Conservation (phyloP, 2,329 filamentous ascomycete genomes). For the Beauveria brongniartii region DNA sequence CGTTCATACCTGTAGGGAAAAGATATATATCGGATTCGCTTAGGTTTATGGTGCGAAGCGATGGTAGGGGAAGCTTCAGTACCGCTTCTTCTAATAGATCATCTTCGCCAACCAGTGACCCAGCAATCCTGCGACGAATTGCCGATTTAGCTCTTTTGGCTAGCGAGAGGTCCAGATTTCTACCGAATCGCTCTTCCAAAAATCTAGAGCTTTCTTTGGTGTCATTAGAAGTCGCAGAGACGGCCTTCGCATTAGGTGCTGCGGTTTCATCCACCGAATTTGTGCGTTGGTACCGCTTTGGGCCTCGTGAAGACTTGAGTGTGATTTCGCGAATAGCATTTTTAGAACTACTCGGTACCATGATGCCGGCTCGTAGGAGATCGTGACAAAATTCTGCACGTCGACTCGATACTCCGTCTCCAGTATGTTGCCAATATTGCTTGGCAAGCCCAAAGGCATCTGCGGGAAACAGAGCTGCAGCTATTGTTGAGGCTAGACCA, state of each 20-base stretch:
- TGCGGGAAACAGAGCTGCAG: constrained; percentile 62
- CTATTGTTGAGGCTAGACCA: constrained; percentile 52
- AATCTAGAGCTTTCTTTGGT: constrained; percentile 65
- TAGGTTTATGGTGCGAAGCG: constrained; percentile 54
- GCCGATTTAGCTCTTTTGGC: constrained; percentile 78
- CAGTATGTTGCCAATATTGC: constrained; percentile 94
- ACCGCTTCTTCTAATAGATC: constrained; percentile 34
- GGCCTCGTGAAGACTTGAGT: constrained; percentile 54
- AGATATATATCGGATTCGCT: constrained; percentile 84
- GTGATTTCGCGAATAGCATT: constrained; percentile 20
- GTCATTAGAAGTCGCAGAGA: constrained; percentile 13
- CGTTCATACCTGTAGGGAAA: constrained; percentile 86
- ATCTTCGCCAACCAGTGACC: constrained; percentile 65
- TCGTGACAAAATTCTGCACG: constrained; percentile 82
- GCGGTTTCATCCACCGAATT: constrained; percentile 31
- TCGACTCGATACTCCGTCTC: constrained; percentile 85
- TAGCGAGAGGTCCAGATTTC: constrained; percentile 76
- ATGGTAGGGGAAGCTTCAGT: constrained; percentile 20
- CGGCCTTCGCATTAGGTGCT: constrained; percentile 27
- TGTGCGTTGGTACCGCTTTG: constrained; percentile 66
- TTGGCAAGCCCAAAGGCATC: constrained; percentile 69
- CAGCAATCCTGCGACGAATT: constrained; percentile 80
- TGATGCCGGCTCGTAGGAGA: constrained; percentile 61
- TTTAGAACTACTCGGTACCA: constrained; percentile 26
- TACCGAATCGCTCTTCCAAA: constrained; percentile 87